Evolutionary conservation across 2,329 filamentous ascomycete species (phyloP).

Genomic region (Pseudocercospora pini-densiflorae): DNA sequence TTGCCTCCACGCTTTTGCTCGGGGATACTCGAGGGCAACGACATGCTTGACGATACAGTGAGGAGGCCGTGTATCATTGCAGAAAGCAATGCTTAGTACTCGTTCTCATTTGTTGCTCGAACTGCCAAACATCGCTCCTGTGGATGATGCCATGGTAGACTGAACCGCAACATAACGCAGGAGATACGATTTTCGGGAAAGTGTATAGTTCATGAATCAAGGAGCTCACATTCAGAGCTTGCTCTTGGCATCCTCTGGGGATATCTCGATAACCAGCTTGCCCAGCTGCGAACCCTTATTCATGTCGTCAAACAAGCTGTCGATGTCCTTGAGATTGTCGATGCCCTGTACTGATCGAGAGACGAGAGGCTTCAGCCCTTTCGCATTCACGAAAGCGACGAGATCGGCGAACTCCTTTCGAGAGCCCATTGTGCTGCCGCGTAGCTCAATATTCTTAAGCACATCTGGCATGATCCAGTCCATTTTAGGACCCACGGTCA

Average conservation of each 20-base stretch:
- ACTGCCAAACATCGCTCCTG: background rate
- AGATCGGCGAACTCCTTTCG: slow-evolving; percentile 88
- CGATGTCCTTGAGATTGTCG: slow-evolving; percentile 76
- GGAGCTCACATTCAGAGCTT: slow-evolving; percentile 30
- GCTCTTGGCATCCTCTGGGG: slow-evolving; percentile 36
- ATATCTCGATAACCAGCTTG: slow-evolving; percentile 81
- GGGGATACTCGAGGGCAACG: background rate
- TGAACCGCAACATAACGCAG: background rate
- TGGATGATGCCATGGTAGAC: background rate
- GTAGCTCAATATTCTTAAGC: slow-evolving; percentile 84
- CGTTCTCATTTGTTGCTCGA: background rate
- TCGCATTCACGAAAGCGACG: slow-evolving; percentile 76
- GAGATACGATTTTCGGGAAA: background rate
- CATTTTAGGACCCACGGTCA: slow-evolving; percentile 87
- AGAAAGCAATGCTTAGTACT: background rate
- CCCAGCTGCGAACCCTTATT: slow-evolving; percentile 85
- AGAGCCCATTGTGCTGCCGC: slow-evolving; percentile 89
- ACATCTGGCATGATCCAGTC: slow-evolving; percentile 83
- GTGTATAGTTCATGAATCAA: too few relatives aligned
- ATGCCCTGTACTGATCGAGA: slow-evolving; percentile 71
- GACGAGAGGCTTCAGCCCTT: slow-evolving; percentile 76
- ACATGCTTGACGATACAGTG: background rate
- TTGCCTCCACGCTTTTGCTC: background rate
- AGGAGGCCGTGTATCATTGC: background rate
- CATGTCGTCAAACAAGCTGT: slow-evolving; percentile 86